Evolutionary conservation across 148 eudicot species (phyloP).

Genomic region (Vaccinium vitisidaea): DNA sequence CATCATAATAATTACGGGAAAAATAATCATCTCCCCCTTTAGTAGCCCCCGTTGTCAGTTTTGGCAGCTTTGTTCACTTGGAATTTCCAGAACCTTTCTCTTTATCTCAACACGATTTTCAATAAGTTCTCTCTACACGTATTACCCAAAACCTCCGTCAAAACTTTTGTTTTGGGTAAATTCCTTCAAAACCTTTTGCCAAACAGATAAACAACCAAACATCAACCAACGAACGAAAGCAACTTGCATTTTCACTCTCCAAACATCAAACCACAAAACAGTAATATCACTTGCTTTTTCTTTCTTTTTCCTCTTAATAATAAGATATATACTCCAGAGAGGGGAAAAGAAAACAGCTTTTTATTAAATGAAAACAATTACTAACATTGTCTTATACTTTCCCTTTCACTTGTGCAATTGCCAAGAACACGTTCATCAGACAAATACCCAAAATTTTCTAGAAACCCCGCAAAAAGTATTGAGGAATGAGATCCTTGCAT

Average conservation of each 20-base stretch:
- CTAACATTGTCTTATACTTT: not conserved
- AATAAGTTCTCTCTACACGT: no score
- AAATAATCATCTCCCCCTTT: no score
- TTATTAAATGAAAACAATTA: not conserved
- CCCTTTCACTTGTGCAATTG: slow-evolving; percentile 5
- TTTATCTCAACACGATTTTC: no score
- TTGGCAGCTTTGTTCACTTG: no score
- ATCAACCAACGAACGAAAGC: not conserved
- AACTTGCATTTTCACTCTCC: not conserved
- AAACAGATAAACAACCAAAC: not conserved
- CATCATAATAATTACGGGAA: no score
- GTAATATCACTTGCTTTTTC: not conserved
- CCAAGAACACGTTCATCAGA: not conserved
- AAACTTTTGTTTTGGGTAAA: no score
- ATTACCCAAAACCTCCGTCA: no score
- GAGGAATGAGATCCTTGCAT: slow-evolving; percentile 10
- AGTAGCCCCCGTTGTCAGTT: no score
- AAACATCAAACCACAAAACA: not conserved
- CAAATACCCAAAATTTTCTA: not conserved
- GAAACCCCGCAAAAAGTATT: not conserved
- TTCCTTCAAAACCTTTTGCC: no score
- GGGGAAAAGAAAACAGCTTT: not conserved
- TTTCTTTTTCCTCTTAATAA: not conserved
- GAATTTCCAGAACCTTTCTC: no score
- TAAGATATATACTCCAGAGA: not conserved